A percentile compares a stretch with the other conserved stretches of the same genome.
phyloP scores from a whole-genome alignment of 257 asterid species.

The Solanum verrucosum region DNA sequence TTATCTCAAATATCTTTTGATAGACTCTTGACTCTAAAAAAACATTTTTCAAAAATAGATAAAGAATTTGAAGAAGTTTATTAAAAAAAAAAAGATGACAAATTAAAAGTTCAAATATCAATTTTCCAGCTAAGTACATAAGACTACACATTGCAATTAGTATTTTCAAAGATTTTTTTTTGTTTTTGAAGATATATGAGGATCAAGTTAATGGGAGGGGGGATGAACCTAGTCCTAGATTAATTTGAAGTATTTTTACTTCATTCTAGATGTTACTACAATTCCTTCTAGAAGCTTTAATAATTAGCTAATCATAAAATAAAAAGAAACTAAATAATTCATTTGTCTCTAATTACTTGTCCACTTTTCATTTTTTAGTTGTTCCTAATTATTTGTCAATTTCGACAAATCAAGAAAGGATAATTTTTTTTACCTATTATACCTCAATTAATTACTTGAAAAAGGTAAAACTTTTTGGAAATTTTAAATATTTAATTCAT shows the following conservation, averaged over 20 bases:
- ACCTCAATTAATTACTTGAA: too few relatives aligned
- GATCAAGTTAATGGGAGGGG: neutral
- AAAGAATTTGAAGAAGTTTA: neutral
- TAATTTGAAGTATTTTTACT: neutral
- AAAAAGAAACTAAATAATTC: neutral
- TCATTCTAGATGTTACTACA: neutral
- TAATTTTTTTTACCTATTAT: too few relatives aligned
- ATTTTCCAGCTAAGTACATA: neutral
- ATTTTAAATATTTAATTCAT: too few relatives aligned
- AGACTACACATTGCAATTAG: neutral
- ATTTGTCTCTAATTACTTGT: too few relatives aligned
- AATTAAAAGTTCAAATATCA: neutral
- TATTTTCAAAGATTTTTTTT: neutral
- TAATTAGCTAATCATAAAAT: neutral
- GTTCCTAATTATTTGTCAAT: too few relatives aligned
- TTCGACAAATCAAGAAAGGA: too few relatives aligned
- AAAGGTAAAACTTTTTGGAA: too few relatives aligned
- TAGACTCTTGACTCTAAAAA: too few relatives aligned
- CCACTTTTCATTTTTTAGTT: too few relatives aligned
- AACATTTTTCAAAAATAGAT: too few relatives aligned
- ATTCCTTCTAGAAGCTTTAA: neutral
- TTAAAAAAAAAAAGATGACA: neutral
- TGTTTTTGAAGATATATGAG: neutral
- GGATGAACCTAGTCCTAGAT: neutral
- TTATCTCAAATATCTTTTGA: too few relatives aligned